Evolutionary conservation across 1,284 basidiomycete genomes (phyloP).

Genomic region (Earliella scabrosa): DNA sequence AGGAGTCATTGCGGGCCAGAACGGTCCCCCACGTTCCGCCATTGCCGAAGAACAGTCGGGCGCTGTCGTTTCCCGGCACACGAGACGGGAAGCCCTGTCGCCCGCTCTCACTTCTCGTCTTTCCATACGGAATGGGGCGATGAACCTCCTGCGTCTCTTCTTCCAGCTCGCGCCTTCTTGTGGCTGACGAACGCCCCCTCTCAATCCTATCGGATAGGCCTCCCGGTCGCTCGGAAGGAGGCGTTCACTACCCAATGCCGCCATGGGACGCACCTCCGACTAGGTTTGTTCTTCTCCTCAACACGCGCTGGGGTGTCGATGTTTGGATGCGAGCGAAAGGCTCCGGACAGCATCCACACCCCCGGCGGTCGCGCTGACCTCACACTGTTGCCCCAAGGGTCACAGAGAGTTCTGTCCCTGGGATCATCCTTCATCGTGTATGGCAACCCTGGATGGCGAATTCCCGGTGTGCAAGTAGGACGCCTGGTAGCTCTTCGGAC

Average conservation of each 20-base stretch:
- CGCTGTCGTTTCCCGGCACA: constrained; percentile 9
- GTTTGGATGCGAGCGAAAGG: not conserved
- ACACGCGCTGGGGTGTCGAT: constrained; percentile 7
- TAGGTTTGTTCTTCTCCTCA: constrained; percentile 7
- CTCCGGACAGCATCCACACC: constrained; percentile 7
- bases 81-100: constrained; percentile 13
- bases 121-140: constrained; percentile 11
- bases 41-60: constrained; percentile 2
- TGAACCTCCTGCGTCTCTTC: constrained; percentile 2
- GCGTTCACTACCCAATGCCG: not conserved
- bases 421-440: not conserved
- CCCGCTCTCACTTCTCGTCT: constrained; percentile 7
- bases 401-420: too few relatives aligned
- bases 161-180: constrained; percentile 8
- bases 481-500: not conserved
- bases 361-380: not conserved
- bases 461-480: not conserved
- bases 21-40: not conserved
- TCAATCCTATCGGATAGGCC: constrained; percentile 14
- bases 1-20: not conserved
- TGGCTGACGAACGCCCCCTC: constrained; percentile 10
- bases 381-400: not conserved
- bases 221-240: constrained; percentile 16
- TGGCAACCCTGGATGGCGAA: not conserved
- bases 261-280: constrained; percentile 9